Percentiles rank a stretch among this genome's conserved stretches.
Evolutionary conservation across 23 red algal genomes (phyloP).

Genomic region (Gracilaria gracilis): DNA sequence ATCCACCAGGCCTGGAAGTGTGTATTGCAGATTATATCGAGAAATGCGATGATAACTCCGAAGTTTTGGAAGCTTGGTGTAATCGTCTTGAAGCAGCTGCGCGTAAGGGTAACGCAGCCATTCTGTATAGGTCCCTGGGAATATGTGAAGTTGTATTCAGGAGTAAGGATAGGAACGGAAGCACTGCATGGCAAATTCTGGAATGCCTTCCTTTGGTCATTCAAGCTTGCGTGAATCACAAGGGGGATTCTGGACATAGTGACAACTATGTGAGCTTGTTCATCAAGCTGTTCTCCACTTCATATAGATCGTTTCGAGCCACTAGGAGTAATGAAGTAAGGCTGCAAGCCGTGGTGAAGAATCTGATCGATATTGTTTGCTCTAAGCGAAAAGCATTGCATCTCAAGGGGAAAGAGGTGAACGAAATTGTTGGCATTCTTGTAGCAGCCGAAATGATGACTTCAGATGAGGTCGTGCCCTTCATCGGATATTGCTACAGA

Average conservation of each 20-base stretch:
- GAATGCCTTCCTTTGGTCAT: neutral
- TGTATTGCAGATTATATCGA: slow-evolving; percentile 21
- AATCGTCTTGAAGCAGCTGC: slow-evolving; percentile 22
- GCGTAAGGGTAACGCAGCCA: neutral
- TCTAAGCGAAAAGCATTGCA: neutral
- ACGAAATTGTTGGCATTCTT: slow-evolving; percentile 29
- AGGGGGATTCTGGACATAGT: neutral
- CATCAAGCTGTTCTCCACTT: slow-evolving; percentile 5
- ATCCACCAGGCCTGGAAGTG: neutral
- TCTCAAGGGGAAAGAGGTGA: neutral
- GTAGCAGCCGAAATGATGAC: slow-evolving; percentile 8
- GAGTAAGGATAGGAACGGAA: neutral
- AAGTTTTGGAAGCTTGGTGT: slow-evolving; percentile 6
- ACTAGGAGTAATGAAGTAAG: neutral
- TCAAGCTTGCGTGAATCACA: neutral
- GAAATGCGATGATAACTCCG: neutral
- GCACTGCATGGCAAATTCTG: neutral
- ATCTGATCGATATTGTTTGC: slow-evolving; percentile 12
- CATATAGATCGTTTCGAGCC: neutral
- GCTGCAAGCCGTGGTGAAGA: neutral
- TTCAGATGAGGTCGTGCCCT: neutral
- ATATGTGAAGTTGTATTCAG: slow-evolving; percentile 21
- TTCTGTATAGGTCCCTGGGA: neutral
- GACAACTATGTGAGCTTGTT: neutral
- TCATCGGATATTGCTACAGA: slow-evolving; percentile 8